These are phyloP conservation scores for Coriaria nepalensis DNA, from an alignment of 306 rosid species.

Conservation along the genomic window DNA sequence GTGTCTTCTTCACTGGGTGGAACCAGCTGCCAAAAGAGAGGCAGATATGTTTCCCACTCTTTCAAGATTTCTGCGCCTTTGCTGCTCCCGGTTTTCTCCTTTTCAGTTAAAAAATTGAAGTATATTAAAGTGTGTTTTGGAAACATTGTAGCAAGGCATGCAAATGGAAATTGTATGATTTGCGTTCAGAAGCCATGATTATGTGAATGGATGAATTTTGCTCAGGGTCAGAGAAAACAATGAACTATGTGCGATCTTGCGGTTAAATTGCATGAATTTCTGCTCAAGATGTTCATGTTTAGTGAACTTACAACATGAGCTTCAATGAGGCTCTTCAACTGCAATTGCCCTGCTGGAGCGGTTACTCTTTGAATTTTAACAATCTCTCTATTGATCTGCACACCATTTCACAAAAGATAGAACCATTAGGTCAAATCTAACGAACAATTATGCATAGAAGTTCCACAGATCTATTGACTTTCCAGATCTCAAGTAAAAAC, in stretches of 20 bases:
- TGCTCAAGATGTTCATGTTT: constrained; percentile 13
- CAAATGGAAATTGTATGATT: too few relatives aligned
- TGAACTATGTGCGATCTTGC: neutral
- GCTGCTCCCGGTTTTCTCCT: constrained; percentile 91
- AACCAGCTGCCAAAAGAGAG: constrained; percentile 94
- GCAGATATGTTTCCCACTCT: constrained; percentile 72
- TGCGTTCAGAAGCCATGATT: too few relatives aligned
- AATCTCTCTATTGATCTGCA: constrained; percentile 85
- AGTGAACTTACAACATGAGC: constrained; percentile 85
- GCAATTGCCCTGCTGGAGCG: constrained; percentile 89
- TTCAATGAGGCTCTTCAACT: constrained; percentile 82
- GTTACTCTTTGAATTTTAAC: constrained; percentile 84
- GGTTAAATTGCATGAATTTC: constrained; percentile 9
- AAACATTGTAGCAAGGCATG: too few relatives aligned
- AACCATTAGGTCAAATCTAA: neutral
- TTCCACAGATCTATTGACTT: too few relatives aligned
- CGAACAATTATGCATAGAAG: neutral
- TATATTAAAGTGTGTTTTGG: neutral
- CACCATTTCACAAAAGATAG: constrained; percentile 5
- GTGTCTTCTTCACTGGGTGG: constrained; percentile 99
- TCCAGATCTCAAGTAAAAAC: constrained; percentile 24
- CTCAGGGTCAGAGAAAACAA: too few relatives aligned
- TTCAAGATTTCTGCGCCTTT: constrained; percentile 71
- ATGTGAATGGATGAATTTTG: too few relatives aligned
- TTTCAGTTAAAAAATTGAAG: constrained; percentile 12